Evolutionary conservation across 2,329 filamentous ascomycete species (phyloP), one percentile per base, ranked within the genome.

Genomic region (Sarocladiaceae sp.): DNA sequence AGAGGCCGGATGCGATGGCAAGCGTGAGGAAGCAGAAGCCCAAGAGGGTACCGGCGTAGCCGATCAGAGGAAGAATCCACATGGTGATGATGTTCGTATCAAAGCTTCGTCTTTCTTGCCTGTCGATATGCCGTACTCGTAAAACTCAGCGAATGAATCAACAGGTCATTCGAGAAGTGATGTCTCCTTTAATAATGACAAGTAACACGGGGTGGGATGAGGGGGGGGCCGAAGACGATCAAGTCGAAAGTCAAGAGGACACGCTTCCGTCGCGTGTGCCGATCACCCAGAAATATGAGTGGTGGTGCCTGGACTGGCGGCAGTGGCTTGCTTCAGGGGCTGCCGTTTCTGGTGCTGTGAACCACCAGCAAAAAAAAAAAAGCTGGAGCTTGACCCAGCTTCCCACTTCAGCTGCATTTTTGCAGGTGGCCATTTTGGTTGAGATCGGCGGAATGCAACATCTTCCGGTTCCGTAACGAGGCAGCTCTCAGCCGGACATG

Each of bases 1-100:
- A 98, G 20, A 98, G 81, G 29, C 93, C 93, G n/a, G 89, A 96
- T 31, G 93, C 93, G 60, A 98, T 97, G 46, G 91, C 89, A 49
- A 98, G 75, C 16, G 93, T 97, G 53, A 98, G 73, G 68, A 98
- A 97, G 58, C 80, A 81, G 70, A 98, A 98, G 62, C 91, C 91
- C 49, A 95, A 70, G 51, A 89, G 68, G 54, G 94, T 81, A 58
- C 93, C 93, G 26, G 89, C 65, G 60, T 95, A 96, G 58, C 93
- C 93, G 57, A 98, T 72, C 33, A 97, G 70, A 57, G 91, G 90
- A 59, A 98, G 72, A 70, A 98, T 88, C 88, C 90, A 97, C 93
- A 97, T 96, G 52, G 51, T 78, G 60, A 48, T 20, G 9, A 7
- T 33, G 6, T 7, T 33, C n/a, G 6, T 7, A 33, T n/a, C 6